Conservation (phyloP, 2,329 filamentous ascomycete genomes). For the Hymenoscyphus fructigenus region DNA sequence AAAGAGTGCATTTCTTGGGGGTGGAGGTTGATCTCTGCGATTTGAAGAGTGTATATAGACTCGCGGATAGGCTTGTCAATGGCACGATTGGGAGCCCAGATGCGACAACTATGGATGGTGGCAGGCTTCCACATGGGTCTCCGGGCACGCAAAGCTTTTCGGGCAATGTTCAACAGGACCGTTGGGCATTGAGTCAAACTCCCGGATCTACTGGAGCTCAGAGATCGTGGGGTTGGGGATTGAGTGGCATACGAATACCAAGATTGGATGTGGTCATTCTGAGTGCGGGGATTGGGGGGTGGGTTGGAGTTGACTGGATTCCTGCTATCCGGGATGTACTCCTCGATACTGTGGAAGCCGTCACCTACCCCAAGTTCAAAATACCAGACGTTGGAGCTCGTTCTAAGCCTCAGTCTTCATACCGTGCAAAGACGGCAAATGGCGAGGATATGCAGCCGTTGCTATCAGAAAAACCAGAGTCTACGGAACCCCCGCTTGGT, state of each 20-base stretch:
- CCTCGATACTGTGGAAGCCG: slow-evolving; percentile 63
- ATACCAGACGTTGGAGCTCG: slow-evolving; percentile 54
- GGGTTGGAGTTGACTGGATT: slow-evolving; percentile 74
- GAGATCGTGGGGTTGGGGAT: slow-evolving; percentile 42
- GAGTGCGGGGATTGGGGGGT: slow-evolving; percentile 88
- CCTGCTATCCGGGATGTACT: slow-evolving; percentile 51
- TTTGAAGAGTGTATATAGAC: slow-evolving; percentile 47
- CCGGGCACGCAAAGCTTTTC: slow-evolving; percentile 34
- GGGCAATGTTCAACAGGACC: slow-evolving; percentile 30
- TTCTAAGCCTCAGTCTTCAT: slow-evolving; percentile 51
- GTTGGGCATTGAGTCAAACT: slow-evolving; percentile 46
- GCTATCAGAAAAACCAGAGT: slow-evolving; percentile 19
- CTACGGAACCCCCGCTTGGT: slow-evolving; percentile 62
- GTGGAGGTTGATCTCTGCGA: slow-evolving; percentile 61
- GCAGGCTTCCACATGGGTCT: slow-evolving; percentile 34
- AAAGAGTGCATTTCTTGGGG: slow-evolving; percentile 57
- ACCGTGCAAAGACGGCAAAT: slow-evolving; percentile 1
- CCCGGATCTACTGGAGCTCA: slow-evolving; percentile 48
- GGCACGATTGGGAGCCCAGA: slow-evolving; percentile 36
- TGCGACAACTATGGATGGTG: slow-evolving; percentile 35
- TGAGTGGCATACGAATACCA: slow-evolving; percentile 53
- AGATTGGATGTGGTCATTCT: slow-evolving; percentile 77
- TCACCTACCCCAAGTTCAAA: slow-evolving; percentile 81
- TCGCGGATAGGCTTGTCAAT: slow-evolving; percentile 35
- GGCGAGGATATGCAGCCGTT: slow-evolving; percentile 33